Evolutionary conservation across 768 basidiomycete genomes (phyloP), one percentile per base, ranked within the genome.

Genomic region (Lactarius psammicola): DNA sequence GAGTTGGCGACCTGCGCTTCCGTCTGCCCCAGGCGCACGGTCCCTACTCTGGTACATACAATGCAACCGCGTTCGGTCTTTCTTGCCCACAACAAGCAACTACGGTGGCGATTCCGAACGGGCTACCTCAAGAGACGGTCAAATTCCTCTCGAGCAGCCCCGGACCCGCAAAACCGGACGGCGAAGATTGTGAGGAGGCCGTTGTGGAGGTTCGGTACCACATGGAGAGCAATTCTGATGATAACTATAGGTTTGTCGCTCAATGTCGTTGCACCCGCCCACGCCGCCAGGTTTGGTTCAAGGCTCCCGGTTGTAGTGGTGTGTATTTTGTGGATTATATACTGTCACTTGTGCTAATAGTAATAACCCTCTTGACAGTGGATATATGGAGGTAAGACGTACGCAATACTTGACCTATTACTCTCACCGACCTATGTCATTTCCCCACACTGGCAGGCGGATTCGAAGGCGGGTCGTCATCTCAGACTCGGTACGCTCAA

Each of bases 1-100:
- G 78, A 10, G 68, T 74, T 3, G 73, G 74, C 10, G 70, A 78
- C 15, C 70, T 75, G 2, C 79, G 80, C 1, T 81, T 81, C 64
- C 74, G 69, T 31, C 74, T 71, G 20, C 79, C 81, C 8, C 57
- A 70, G 23, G 20, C 62, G 15, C 57, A 46, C 11, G 36, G 23
- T 7, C 57, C 66, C 13, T 69, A 69, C 42, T 61, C 53, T 2
- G 73, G 68, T 6, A 56, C 30, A n/a, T 60, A 73, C 20, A 55
- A 59, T 15, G 66, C 63, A 20, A 68, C 58, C 7, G 34, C 59
- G 4, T 74, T 71, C 56, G 73, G 73, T 4, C 54, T 33, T 38
- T 51, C 71, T 13, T 74, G 74, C 55, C 69, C 73, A 15, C 74
- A 74, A 57, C 71, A 74, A 20, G 30, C 58, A 5, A 20, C 65